These are phyloP conservation scores for Gastrolobium villosum DNA, from an alignment of 306 rosid species.

Conservation along the genomic window DNA sequence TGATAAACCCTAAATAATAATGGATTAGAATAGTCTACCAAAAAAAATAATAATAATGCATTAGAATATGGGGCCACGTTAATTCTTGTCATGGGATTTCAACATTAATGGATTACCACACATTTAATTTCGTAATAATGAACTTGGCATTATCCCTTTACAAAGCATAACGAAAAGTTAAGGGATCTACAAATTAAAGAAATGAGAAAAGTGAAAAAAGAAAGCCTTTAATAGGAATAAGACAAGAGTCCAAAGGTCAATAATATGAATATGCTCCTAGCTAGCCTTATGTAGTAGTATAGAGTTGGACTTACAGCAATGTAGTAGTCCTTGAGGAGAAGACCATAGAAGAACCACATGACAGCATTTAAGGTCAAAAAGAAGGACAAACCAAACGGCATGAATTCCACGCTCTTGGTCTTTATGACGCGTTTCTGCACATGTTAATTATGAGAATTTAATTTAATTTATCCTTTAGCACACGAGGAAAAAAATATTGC, in stretches of 20 bases:
- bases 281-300: not conserved
- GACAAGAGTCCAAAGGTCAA: not conserved
- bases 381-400: conserved; percentile 88
- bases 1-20: not conserved
- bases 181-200: not conserved
- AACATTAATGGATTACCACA: conserved; percentile 4
- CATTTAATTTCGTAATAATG: conserved; percentile 7
- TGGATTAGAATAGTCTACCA: not conserved
- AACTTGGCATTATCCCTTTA: not conserved
- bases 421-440: conserved; percentile 76
- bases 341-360: conserved; percentile 95
- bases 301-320: conserved; percentile 72
- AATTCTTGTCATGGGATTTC: not conserved
- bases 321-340: conserved; percentile 77
- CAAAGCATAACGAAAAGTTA: not conserved
- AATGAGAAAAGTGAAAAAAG: not conserved
- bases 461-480: not conserved
- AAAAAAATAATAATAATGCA: no score
- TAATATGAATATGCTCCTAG: not conserved
- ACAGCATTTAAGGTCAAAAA: conserved; percentile 83
- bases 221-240: not conserved
- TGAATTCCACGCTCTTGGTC: conserved; percentile 86
- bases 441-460: not conserved
- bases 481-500: not conserved
- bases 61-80: conserved; percentile 12